Evolutionary conservation across 164 flowering plant genomes (phyloP).

Genomic region (Nymphaea thermarum): DNA sequence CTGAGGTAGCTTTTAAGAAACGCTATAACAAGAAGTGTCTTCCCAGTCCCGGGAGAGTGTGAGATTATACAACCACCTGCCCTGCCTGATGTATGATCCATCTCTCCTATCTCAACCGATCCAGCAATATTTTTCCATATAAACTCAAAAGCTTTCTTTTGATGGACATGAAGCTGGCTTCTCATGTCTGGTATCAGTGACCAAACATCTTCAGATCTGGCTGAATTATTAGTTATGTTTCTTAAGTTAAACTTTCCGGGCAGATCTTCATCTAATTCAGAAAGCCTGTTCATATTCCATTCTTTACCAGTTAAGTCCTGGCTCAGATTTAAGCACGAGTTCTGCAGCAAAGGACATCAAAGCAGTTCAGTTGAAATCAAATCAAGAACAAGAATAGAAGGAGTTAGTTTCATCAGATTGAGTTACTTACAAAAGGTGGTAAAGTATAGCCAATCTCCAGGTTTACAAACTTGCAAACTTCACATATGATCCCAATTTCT

Average conservation of each 20-base stretch:
- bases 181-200: conserved; percentile 58
- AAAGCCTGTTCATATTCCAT: background rate
- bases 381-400: background rate
- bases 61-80: conserved; percentile 89
- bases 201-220: conserved; percentile 58
- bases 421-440: conserved; percentile 64
- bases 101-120: conserved; percentile 43
- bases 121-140: conserved; percentile 86
- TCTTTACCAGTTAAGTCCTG: background rate
- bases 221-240: conserved; percentile 13
- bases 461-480: conserved; percentile 44
- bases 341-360: background rate
- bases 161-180: conserved; percentile 56
- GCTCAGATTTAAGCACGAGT: background rate
- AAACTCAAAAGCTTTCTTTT: conserved; percentile 82
- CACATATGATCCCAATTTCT: conserved; percentile 66
- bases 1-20: conserved; percentile 83
- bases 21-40: conserved; percentile 72
- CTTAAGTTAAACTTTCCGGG: conserved; percentile 7
- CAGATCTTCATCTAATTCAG: background rate
- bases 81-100: conserved; percentile 27
- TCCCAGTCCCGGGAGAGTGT: conserved; percentile 95
- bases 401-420: background rate
- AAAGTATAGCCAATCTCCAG: conserved; percentile 56
- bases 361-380: background rate